Base-by-base conservation (phyloP, 208 protist species). In the Acanthamoeba culbertsoni region DNA sequence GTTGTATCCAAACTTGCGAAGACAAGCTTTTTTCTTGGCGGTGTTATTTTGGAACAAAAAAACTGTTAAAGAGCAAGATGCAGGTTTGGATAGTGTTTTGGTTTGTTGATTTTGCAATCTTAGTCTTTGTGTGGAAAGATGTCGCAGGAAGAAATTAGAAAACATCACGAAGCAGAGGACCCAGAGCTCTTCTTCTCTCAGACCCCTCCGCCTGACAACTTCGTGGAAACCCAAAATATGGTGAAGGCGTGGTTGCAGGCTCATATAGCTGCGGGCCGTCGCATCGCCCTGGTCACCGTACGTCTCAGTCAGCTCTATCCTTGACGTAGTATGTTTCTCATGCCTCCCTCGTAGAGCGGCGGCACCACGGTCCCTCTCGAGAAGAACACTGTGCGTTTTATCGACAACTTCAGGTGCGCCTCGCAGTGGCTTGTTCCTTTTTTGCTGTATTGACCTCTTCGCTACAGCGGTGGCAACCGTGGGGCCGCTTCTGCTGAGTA, bases 341-440 rank as follows among this genome's bases (percentile, higher is more conserved):
- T 23, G 68, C 18, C 28, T 75, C 14, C 23, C 35, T 18, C 23
- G 28, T 31, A 75, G 65, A 86, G 75, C 75, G 75, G 75, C 40
- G 75, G 75, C 75, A 86, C 75, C 12, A 86, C 40, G 12, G 75
- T 86, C 31, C 75, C 75, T 40, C 43, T 86, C 12, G 94, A 95
- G 45, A 84, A 93, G 63, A 95, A 95, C 43, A 95, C 93, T 45
- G 94, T 95, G 28, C 86, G 94, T 75, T 95, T 91, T 86, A 68
- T 95, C 40, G 94, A 94, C 79, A 95, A 94, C 55, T 95, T 95
- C n/a, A n/a, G n/a, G n/a, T n/a, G n/a, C n/a, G n/a, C n/a, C n/a
- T n/a, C n/a, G n/a, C n/a, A n/a, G n/a, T 93, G 73, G 77, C 16
- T 59, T 14, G 16, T 59, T 59, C 16, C 23, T 23, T 14, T 59